Evolutionary conservation across 2,329 filamentous ascomycete species (phyloP), one percentile per base, ranked within the genome.

Genomic region (Fusarium sp.): DNA sequence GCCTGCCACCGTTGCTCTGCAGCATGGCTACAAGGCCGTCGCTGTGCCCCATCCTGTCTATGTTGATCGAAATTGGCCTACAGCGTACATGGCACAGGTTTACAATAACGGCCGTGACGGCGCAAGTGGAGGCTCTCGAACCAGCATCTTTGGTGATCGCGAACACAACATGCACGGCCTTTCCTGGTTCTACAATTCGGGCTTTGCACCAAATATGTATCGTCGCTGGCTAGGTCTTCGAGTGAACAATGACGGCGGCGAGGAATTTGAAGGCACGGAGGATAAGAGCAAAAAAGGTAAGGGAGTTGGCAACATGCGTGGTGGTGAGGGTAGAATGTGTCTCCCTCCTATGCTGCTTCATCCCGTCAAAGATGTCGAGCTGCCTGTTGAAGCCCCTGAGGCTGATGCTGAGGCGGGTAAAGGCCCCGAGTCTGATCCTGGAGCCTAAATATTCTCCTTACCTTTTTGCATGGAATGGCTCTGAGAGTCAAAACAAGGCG

Each of bases 11-110:
- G 91, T 94, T 2, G 94, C 95, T 3, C 87, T 98, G 15, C 95
- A 98, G 68, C 95, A 98, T 80, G 96, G 96, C 16, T 91, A 94
- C 84, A 98, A 98, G 85, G 95, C 94, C 42, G 95, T 98, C 19
- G 97, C 93, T 74, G 94, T 92, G 5, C 96, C 96, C 2, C 96
- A 98, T 78, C 94, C 95, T 2, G 88, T 97, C 62, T 98, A 93
- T 80, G 90, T 96, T 21, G 95, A 97, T 82, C 91, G 95, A 63
- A 88, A 90, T 77, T 98, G 96, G 96, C 95, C 95, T 0, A 88
- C 89, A 5, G 88, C 90, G 59, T 95, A 95, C 79, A 88, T 96
- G 69, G 92, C 94, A 40, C 88, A 88, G 40, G 90, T 94, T 4
- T 93, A 96, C 83, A 98, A 98, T 81, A 92, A 89, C 28, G 94